Conservation (phyloP, 331 rosid species). For the Quercus lobata region DNA sequence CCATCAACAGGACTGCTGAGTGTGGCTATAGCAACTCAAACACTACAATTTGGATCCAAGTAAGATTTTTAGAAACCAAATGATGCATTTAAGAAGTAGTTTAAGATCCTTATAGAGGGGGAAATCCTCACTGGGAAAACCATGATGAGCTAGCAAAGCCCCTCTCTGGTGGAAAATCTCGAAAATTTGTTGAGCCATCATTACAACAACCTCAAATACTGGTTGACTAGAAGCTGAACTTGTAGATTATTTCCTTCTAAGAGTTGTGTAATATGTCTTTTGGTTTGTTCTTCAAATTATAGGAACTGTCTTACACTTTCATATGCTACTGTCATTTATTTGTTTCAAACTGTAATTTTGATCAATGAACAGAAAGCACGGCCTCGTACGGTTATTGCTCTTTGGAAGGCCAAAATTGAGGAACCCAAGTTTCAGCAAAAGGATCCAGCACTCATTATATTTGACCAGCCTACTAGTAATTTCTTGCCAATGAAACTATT, state of each 20-base stretch:
- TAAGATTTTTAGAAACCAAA: no score
- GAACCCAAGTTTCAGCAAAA: conserved; percentile 13
- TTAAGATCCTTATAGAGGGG: not conserved
- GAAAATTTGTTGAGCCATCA: no score
- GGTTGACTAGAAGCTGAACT: no score
- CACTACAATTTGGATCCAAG: not conserved
- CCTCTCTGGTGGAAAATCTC: no score
- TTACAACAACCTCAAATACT: no score
- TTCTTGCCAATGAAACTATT: not conserved
- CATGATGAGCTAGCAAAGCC: not conserved
- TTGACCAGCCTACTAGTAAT: not conserved
- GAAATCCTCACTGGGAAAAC: not conserved
- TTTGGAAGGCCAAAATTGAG: conserved; percentile 22
- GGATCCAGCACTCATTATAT: not conserved
- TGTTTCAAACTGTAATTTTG: not conserved
- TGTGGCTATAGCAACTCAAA: not conserved
- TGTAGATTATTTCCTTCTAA: not conserved
- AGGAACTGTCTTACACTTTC: not conserved
- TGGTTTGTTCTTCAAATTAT: not conserved
- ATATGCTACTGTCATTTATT: not conserved
- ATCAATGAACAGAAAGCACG: conserved; percentile 4
- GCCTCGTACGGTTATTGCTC: conserved; percentile 13
- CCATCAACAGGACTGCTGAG: not conserved
- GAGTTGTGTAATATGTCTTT: not conserved
- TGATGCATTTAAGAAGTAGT: not conserved